phyloP scores from a whole-genome alignment of 1,284 basidiomycete genomes.

The Ceratobasidium sp. region DNA sequence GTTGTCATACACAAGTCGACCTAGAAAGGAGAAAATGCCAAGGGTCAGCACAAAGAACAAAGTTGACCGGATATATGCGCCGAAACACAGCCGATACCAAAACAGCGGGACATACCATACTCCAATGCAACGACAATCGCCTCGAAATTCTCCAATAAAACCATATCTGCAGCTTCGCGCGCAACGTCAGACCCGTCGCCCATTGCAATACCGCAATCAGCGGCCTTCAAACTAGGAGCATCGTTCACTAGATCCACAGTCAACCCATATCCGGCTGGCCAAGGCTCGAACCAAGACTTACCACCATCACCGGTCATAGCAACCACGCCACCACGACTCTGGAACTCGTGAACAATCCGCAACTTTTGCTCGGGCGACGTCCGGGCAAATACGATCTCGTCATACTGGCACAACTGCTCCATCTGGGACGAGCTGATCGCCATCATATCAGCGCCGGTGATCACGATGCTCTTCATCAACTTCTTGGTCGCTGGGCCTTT shows the following conservation, averaged over 20 bases:
- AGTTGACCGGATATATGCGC: not conserved
- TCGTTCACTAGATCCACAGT: constrained; percentile 58
- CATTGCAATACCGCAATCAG: constrained; percentile 74
- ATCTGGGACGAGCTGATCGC: constrained; percentile 65
- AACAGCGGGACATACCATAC: constrained; percentile 56
- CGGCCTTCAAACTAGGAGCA: constrained; percentile 64
- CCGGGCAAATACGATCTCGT: constrained; percentile 76
- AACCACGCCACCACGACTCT: constrained; percentile 74
- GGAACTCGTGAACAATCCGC: constrained; percentile 76
- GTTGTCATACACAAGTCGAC: constrained; percentile 76
- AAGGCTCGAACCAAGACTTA: constrained; percentile 54
- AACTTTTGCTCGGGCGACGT: constrained; percentile 78
- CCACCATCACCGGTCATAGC: constrained; percentile 75
- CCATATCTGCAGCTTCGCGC: constrained; percentile 79
- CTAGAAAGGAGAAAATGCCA: constrained; percentile 50
- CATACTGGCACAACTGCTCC: constrained; percentile 58
- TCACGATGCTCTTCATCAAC: constrained; percentile 53
- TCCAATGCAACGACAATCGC: constrained; percentile 58
- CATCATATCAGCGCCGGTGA: constrained; percentile 73
- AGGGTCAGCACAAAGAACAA: not conserved
- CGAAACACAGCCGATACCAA: not conserved
- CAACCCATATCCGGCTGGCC: constrained; percentile 61
- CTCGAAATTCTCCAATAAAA: constrained; percentile 66
- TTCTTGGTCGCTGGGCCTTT: not conserved
- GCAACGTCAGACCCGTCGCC: constrained; percentile 78